These are phyloP conservation scores for Geranium rotundifolium DNA, from an alignment of 345 rosid genomes.

Conservation along the genomic window DNA sequence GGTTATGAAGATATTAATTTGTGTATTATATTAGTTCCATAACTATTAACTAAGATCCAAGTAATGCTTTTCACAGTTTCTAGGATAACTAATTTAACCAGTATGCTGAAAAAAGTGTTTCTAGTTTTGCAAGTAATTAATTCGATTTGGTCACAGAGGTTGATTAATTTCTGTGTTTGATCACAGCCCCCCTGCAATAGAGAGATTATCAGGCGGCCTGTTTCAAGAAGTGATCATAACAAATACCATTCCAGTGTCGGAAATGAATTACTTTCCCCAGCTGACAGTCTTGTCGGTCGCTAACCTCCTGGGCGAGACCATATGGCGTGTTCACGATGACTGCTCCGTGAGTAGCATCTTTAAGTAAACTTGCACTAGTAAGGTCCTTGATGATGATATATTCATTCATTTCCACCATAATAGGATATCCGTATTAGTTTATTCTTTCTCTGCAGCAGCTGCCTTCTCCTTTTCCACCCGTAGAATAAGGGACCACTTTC, in stretches of 20 bases:
- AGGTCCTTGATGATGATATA: neutral
- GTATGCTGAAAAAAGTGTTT: no score
- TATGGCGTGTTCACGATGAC: slow-evolving; percentile 98
- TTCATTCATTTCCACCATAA: no score
- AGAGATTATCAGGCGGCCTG: slow-evolving; percentile 82
- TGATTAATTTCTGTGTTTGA: slow-evolving; percentile 1
- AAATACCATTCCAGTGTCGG: slow-evolving; percentile 80
- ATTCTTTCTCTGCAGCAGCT: no score
- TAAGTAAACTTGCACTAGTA: slow-evolving; percentile 12
- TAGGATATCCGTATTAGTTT: no score
- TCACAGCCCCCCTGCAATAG: slow-evolving; percentile 88
- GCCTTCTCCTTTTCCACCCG: no score
- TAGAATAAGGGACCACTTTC: no score
- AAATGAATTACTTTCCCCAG: slow-evolving; percentile 81
- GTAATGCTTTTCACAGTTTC: no score
- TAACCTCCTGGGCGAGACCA: slow-evolving; percentile 88
- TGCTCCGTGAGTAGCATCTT: slow-evolving; percentile 65
- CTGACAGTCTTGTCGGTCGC: slow-evolving; percentile 88
- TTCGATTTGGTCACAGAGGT: neutral
- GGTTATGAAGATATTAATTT: no score
- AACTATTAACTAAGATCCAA: no score
- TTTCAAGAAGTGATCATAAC: slow-evolving; percentile 96
- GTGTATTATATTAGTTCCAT: no score
- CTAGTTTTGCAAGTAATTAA: no score
- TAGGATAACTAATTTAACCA: no score